A percentile compares a stretch with the other conserved stretches of the same genome.
These are phyloP conservation scores for Aegilops tauschii DNA, from an alignment of 176 grass and related monocot genomes.

Conservation along the genomic window DNA sequence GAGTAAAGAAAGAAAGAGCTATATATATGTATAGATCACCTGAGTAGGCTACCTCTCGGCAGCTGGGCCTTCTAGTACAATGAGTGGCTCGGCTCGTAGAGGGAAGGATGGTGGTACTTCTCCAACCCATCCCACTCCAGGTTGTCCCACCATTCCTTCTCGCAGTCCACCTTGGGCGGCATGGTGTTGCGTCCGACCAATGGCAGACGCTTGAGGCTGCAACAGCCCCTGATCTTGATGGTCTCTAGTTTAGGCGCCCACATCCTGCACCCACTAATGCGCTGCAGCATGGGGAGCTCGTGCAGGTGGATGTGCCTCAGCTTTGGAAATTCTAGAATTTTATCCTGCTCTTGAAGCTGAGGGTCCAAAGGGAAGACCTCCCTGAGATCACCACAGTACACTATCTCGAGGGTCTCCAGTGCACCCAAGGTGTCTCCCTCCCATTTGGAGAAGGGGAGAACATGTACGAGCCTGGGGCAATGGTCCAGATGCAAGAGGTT, in stretches of 20 bases:
- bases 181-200: rapidly evolving
- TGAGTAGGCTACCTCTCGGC: not conserved
- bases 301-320: not conserved
- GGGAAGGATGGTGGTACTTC: not conserved
- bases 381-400: not conserved
- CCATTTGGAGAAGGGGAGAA: too few relatives aligned
- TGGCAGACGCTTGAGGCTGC: not conserved
- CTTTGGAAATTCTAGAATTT: rapidly evolving
- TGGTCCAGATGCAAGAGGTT: not conserved
- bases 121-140: not conserved
- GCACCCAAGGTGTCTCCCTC: too few relatives aligned
- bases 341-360: not conserved
- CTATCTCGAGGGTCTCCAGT: not conserved
- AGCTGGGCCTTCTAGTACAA: not conserved
- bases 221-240: constrained; percentile 12
- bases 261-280: not conserved
- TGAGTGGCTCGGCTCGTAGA: not conserved
- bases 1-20: too few relatives aligned
- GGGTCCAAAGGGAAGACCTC: not conserved
- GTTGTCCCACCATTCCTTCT: constrained; percentile 26
- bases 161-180: not conserved
- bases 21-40: not conserved
- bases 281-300: constrained; percentile 16
- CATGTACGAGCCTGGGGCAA: not conserved
- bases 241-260: not conserved